Evolutionary conservation across 2,329 filamentous ascomycete species (phyloP).

Genomic region (Fusarium sp.): DNA sequence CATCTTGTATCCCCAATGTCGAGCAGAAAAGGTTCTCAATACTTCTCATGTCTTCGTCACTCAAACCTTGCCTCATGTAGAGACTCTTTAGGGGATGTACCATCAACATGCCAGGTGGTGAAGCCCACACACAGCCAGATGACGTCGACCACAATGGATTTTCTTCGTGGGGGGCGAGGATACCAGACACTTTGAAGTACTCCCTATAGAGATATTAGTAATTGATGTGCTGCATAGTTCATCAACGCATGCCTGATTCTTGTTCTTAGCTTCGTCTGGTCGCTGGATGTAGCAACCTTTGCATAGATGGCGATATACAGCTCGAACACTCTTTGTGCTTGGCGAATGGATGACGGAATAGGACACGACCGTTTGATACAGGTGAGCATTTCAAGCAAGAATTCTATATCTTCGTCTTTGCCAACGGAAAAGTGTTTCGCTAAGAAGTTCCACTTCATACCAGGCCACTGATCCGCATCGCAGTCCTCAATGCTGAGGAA

Average conservation of each 20-base stretch:
- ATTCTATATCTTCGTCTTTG: constrained; percentile 17
- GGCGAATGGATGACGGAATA: background rate
- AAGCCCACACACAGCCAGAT: constrained; percentile 19
- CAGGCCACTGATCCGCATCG: background rate
- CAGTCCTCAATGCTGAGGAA: constrained; percentile 19
- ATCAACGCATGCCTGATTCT: no score
- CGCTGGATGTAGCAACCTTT: constrained; percentile 3
- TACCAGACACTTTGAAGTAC: background rate
- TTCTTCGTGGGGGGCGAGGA: constrained; percentile 5
- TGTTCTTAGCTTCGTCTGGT: no score
- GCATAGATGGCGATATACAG: constrained; percentile 34
- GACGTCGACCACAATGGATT: background rate
- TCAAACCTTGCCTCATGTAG: constrained; percentile 4
- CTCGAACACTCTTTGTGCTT: constrained; percentile 20
- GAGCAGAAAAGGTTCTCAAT: constrained; percentile 16
- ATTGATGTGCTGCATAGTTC: constrained; percentile 9
- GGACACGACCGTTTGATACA: constrained; percentile 10
- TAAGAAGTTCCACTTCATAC: background rate
- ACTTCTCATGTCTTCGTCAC: constrained; percentile 7
- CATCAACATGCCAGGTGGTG: constrained; percentile 7
- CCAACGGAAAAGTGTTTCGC: background rate
- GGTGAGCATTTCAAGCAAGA: constrained; percentile 33
- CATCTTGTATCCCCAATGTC: constrained; percentile 10
- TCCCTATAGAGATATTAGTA: background rate
- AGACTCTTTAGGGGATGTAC: background rate